Base-by-base conservation (phyloP, 1,284 basidiomycete species). In the Naganishia sp. region DNA sequence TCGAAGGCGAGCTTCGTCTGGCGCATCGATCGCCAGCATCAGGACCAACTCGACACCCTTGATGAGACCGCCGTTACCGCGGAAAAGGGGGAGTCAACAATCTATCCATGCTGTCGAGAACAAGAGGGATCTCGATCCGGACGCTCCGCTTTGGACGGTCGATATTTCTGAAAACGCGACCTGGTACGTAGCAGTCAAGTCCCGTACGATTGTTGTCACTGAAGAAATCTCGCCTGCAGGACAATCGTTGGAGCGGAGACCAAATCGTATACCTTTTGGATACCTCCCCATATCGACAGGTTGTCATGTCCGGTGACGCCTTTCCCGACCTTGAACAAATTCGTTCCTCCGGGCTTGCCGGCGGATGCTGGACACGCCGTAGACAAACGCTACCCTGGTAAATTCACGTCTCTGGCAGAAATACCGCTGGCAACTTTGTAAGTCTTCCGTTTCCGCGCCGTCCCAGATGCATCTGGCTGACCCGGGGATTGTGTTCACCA, bases 321-420 rank as follows among this genome's bases (percentile, higher is more conserved):
- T 2, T 91, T 93, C 84, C 90, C 91, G 9, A 85, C 82, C 57
- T 86, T 90, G 65, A 87, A 90, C 73, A 90, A 90, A 81, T 90
- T 91, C 79, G 86, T 93, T 41, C 88, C 90, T 39, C 90, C 92
- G 17, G 90, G 90, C 76, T 85, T 83, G 28, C 87, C 87, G 17
- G 88, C 88, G 10, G 58, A 61, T 32, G 41, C 58, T 21, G 58
- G 58, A 6, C 32, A 42, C 28, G 15, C 39, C 77, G 80, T 83
- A 21, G 86, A 86, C 72, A 72, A 71, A 63, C 72, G 69, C 55
- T 71, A 72, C 57, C 69, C 70, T 43, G 73, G 75, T 52, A 71
- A 74, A 47, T 77, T 71, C 65, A 78, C 76, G 0, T 68, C 74
- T 1, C 65, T 72, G 31, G 67, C 73, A 5, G 72, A 64, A 3